Base-by-base conservation (phyloP, 2,329 filamentous ascomycete genomes). In the Diaporthe sp. region DNA sequence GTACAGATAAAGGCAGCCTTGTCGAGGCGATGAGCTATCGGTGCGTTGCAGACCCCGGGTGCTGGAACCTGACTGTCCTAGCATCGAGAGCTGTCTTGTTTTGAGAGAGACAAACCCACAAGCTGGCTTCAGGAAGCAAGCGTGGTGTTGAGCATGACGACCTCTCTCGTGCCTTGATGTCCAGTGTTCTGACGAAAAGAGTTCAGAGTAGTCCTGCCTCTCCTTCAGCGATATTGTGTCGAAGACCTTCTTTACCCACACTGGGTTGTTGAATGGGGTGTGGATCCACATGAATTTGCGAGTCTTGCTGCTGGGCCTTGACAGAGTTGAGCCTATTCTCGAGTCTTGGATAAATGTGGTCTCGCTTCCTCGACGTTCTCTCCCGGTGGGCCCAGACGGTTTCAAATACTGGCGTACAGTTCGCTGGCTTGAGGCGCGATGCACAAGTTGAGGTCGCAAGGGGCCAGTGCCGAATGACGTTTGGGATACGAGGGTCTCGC, bases 251-350 rank as follows among this genome's bases (percentile, higher is more conserved):
- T 87, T 88, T 1, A 89, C 87, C 88, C 88, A 90, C 0, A 85
- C 83, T 0, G 88, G 86, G 70, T 89, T 89, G 5, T 88, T 89
- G 25, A 85, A 89, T 0, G 88, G 86, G 12, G 88, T 77, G 80
- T 90, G 88, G 52, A 89, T 85, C 88, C 88, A 89, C 72, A 87
- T 84, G 74, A 89, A 89, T 77, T 85, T 88, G 33, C 85, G 82
- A 52, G 77, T 80, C 40, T 35, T 35, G 25, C 33, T 50, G 10
- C 72, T 73, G 8, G 81, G 80, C 67, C 81, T 78, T 0, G 28
- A 25, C 3, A 25, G 19, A 8, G 42, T n/a, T 0, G 68, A 50
- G 15, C 13, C 30, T 10, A 33, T 19, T 19, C 54, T 45, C 40
- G 30, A 60, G n/a, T 71, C 68, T 19, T 71, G 28, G 2, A 33